phyloP scores from a whole-genome alignment of 1,284 basidiomycete species.

The Trametes pubescens region DNA sequence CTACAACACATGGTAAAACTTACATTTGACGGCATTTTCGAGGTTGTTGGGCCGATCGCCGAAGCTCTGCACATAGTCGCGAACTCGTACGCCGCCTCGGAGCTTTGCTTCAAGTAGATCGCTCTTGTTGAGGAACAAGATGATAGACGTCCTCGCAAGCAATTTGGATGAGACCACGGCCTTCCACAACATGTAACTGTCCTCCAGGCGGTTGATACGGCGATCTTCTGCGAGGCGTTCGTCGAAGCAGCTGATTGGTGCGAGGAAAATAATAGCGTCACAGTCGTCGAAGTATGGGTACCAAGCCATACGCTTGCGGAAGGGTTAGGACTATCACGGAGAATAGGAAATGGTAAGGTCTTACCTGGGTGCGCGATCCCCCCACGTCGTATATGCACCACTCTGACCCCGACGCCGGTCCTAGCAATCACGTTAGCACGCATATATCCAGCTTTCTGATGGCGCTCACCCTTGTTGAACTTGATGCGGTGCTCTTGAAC shows the following conservation, averaged over 20 bases:
- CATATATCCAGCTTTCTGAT: background rate
- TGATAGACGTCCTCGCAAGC: conserved; percentile 48
- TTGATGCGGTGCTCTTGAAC: conserved; percentile 76
- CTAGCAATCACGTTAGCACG: conserved; percentile 21
- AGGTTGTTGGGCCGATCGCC: conserved; percentile 47
- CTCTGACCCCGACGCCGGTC: conserved; percentile 46
- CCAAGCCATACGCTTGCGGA: conserved; percentile 46
- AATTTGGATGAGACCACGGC: conserved; percentile 49
- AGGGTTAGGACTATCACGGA: background rate
- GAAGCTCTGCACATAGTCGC: conserved; percentile 59
- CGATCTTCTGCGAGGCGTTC: conserved; percentile 52
- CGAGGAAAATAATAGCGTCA: conserved; percentile 52
- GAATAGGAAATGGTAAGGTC: conserved; percentile 28
- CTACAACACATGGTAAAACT: conserved; percentile 15
- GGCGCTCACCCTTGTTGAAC: conserved; percentile 68
- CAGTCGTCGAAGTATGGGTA: conserved; percentile 52
- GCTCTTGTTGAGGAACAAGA: conserved; percentile 49
- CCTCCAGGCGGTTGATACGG: conserved; percentile 53
- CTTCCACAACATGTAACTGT: conserved; percentile 52
- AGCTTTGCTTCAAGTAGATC: conserved; percentile 76
- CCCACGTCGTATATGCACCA: conserved; percentile 75
- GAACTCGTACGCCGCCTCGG: conserved; percentile 63
- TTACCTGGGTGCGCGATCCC: conserved; percentile 71
- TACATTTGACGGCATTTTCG: conserved; percentile 48
- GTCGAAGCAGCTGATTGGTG: conserved; percentile 52